Conservation (phyloP, 306 rosid species). For the Citrullus mucosospermus region DNA sequence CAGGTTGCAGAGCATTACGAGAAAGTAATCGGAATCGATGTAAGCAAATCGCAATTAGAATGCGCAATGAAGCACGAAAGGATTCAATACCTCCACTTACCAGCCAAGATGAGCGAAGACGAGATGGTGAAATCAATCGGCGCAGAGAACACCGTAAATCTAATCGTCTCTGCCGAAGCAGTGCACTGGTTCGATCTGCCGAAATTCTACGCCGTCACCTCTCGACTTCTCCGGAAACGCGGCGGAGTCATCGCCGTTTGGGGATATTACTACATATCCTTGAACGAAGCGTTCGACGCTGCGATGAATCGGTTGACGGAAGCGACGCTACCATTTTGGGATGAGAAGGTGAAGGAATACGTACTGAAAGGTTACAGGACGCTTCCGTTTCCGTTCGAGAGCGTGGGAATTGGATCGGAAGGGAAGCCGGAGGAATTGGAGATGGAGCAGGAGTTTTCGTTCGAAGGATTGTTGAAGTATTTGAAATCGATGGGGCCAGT, state of each 20-base stretch:
- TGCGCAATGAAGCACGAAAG: slow-evolving; percentile 19
- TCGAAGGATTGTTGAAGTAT: neutral
- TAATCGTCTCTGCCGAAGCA: slow-evolving; percentile 17
- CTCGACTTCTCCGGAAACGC: slow-evolving; percentile 17
- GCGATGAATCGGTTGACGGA: neutral
- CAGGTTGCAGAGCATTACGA: slow-evolving; percentile 24
- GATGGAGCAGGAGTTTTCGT: slow-evolving; percentile 5
- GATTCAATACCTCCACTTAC: slow-evolving; percentile 23
- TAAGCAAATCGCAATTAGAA: slow-evolving; percentile 16
- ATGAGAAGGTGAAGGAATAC: neutral
- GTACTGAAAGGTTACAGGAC: slow-evolving; percentile 15
- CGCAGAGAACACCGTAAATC: slow-evolving; percentile 19
- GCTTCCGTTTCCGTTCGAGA: slow-evolving; percentile 24
- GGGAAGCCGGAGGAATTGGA: slow-evolving; percentile 18
- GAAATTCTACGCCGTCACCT: slow-evolving; percentile 12
- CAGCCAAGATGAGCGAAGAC: slow-evolving; percentile 12
- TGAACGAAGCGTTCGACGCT: slow-evolving; percentile 8
- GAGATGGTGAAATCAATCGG: slow-evolving; percentile 17
- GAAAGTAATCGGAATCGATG: slow-evolving; percentile 22
- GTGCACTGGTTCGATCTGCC: slow-evolving; percentile 33
- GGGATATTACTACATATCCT: slow-evolving; percentile 14
- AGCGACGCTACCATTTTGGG: neutral
- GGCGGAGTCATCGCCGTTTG: slow-evolving; percentile 25
- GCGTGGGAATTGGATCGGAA: slow-evolving; percentile 24
- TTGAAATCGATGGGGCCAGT: neutral